Evolutionary conservation across 345 rosid species (phyloP), one percentile per base, ranked within the genome.

Genomic region (Lepidium africanum): DNA sequence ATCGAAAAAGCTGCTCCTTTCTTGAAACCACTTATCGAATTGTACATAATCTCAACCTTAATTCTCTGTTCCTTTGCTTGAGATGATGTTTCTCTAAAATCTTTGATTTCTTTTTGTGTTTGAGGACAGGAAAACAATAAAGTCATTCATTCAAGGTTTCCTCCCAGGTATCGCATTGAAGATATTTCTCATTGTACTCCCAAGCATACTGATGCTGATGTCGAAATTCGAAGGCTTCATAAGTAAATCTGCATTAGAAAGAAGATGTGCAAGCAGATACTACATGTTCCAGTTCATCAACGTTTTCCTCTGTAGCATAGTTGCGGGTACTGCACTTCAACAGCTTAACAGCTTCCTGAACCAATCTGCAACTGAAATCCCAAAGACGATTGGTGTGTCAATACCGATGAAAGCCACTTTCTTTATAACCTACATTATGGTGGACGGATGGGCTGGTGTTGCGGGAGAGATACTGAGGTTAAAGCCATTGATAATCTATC

Each of bases 361-460:
- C 83, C 97, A 91, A 65, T 89, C 99, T 10, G 94, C 97, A 57
- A 80, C 83, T 39, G 84, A 94, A 12, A 90, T 94, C 64, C 97
- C 99, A 21, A 84, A 80, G 82, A 91, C 96, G 12, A 79, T 94
- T 0, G 97, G 97, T 6, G 86, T 76, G 51, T 88, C 99, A 6
- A 88, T 94, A 75, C 99, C 99, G 10, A 90, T 88, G 96, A 94
- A 94, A 74, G 98, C 97, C 40, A 90, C 98, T 3, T 92, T 92
- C 84, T 92, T 92, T 81, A 90, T 92, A 56, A 92, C 98, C 5
- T 92, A 88, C 64, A 82, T 90, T 55, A 92, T 90, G 97, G 98
- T 90, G 14, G 98, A 90, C 19, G 98, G 99, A 53, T 93, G 99
- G 97, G 97, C 99, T 30, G 97, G 99, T 72, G 94, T 87, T 17